A percentile compares a stretch with the other conserved stretches of the same genome.
phyloP scores from a whole-genome alignment of 768 basidiomycete genomes.

The Polyporus arcularius region DNA sequence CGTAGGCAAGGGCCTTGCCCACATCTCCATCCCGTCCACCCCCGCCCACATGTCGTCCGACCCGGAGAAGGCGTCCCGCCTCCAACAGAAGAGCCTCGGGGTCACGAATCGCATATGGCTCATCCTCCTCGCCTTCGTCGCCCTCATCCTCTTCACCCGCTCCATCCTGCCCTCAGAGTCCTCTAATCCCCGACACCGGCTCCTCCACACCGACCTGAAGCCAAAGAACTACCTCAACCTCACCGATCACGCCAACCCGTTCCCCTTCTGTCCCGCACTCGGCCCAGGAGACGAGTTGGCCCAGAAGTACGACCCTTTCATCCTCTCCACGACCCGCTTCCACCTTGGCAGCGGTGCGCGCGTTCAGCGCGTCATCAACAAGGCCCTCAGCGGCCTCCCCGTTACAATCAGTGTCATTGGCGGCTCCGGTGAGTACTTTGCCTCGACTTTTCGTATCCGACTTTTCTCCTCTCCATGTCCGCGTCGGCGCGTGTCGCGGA shows the following conservation, averaged over 20 bases:
- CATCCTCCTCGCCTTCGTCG: conserved; percentile 52
- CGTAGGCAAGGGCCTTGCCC: conserved; percentile 51
- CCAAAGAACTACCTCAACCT: conserved; percentile 86
- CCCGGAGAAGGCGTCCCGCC: conserved; percentile 50
- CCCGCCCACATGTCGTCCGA: conserved; percentile 49
- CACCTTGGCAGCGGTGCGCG: conserved; percentile 82
- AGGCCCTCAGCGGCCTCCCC: conserved; percentile 81
- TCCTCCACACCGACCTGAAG: conserved; percentile 45
- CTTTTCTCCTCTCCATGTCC: not conserved
- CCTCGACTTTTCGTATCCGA: not conserved
- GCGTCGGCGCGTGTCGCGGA: not conserved
- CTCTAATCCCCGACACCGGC: conserved; percentile 29
- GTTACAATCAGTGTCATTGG: conserved; percentile 90
- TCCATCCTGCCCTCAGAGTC: conserved; percentile 47
- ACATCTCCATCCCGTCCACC: conserved; percentile 51
- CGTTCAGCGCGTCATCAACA: conserved; percentile 79
- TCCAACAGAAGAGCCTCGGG: conserved; percentile 58
- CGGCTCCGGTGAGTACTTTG: conserved; percentile 69
- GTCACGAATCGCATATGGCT: conserved; percentile 73
- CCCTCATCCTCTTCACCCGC: conserved; percentile 58
- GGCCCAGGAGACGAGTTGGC: conserved; percentile 82
- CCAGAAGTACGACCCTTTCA: conserved; percentile 72
- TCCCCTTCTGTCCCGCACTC: conserved; percentile 88
- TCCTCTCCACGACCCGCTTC: conserved; percentile 71
- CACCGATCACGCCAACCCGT: conserved; percentile 59